phyloP scores from a whole-genome alignment of 2,329 filamentous ascomycete species.

The Microascus cirrosus region DNA sequence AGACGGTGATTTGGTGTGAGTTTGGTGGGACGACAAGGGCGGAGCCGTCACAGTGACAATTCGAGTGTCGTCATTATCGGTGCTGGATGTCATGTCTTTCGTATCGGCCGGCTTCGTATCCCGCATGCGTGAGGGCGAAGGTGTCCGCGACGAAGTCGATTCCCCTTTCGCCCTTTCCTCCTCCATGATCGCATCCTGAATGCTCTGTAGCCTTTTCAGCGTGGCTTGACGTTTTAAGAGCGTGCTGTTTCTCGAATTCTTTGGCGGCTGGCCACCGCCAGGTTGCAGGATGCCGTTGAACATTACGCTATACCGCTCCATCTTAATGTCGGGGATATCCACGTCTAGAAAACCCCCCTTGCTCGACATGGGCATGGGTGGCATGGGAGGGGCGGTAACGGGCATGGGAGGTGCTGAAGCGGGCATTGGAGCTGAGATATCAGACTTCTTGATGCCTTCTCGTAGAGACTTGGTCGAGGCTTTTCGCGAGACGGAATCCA shows the following conservation, averaged over 20 bases:
- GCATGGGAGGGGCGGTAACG: slow-evolving; percentile 6
- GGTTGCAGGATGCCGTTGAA: slow-evolving; percentile 62
- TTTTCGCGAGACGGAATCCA: slow-evolving; percentile 6
- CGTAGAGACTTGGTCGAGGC: slow-evolving; percentile 9
- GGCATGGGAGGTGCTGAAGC: slow-evolving; percentile 7
- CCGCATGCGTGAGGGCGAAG: not conserved
- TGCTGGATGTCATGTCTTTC: not conserved
- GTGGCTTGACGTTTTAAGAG: slow-evolving; percentile 48
- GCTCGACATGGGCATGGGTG: slow-evolving; percentile 10
- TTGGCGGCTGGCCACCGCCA: slow-evolving; percentile 10
- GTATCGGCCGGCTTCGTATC: not conserved
- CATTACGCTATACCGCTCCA: slow-evolving; percentile 94
- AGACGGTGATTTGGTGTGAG: slow-evolving; percentile 23
- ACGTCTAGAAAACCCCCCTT: slow-evolving; percentile 48
- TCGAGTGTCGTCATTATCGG: not conserved
- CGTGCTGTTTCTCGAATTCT: slow-evolving; percentile 23
- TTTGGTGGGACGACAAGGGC: not conserved
- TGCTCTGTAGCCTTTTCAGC: slow-evolving; percentile 43
- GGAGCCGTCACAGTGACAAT: not conserved
- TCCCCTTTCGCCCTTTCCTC: slow-evolving; percentile 4
- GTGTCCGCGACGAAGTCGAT: not conserved
- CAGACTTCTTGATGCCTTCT: slow-evolving; percentile 9
- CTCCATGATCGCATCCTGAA: slow-evolving; percentile 25
- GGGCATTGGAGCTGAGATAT: slow-evolving; percentile 15
- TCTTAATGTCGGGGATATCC: slow-evolving; percentile 65